Base-by-base conservation (phyloP, 23 red algal genomes). In the Gracilariopsis chorda region DNA sequence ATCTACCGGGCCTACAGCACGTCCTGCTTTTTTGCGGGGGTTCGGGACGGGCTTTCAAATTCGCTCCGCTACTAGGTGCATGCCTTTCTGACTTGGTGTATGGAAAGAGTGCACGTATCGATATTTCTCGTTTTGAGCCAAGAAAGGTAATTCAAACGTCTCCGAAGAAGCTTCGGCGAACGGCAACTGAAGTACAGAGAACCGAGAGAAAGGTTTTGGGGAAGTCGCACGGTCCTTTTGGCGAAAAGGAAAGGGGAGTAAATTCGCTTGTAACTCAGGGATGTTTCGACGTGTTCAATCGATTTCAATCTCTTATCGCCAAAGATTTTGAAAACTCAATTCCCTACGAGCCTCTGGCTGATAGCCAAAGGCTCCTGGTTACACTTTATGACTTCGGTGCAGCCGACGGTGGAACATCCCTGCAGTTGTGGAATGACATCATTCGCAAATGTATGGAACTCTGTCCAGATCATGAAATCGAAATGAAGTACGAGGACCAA, bases 111-210 rank as follows among this genome's bases (percentile, higher is more conserved):
- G 10, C 9, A 42, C 36, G 68, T 19, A 7, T 33, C 23, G 68
- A 74, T 37, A 74, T 74, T n/a, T 39, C 49, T 55, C 68, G 68
- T 13, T 74, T 74, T 23, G 68, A 39, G 7, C 68, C 68, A 48
- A 42, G 30, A 9, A 74, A 74, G 68, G 29, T 74, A n/a, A n/a
- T n/a, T n/a, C n/a, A n/a, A n/a, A n/a, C n/a, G n/a, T n/a, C n/a
- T n/a, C n/a, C n/a, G n/a, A n/a, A n/a, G n/a, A n/a, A n/a, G n/a
- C n/a, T n/a, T n/a, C n/a, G n/a, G n/a, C n/a, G n/a, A n/a, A n/a
- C n/a, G n/a, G n/a, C n/a, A n/a, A n/a, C n/a, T n/a, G n/a, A n/a
- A n/a, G n/a, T n/a, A n/a, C n/a, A n/a, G n/a, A n/a, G n/a, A n/a
- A n/a, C n/a, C n/a, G n/a, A n/a, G n/a, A n/a, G n/a, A n/a, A n/a